A percentile compares a stretch with the other conserved stretches of the same genome.
These are phyloP conservation scores for Boletellus ananas DNA, from an alignment of 768 basidiomycete genomes.

Conservation along the genomic window DNA sequence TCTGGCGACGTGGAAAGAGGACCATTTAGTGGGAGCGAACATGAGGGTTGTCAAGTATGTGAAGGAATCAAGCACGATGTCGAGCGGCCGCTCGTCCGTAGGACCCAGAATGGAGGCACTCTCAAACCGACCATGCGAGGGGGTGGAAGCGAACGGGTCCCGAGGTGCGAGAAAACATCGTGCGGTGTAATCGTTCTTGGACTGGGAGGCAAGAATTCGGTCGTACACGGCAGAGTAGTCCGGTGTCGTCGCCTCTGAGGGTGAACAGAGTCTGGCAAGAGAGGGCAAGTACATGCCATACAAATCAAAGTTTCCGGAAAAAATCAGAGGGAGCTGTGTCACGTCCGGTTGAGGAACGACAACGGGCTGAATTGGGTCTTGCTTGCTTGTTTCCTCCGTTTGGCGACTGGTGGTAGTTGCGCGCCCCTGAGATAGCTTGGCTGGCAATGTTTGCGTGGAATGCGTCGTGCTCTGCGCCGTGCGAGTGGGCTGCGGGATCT, in stretches of 20 bases:
- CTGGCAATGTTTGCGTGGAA: constrained; percentile 3
- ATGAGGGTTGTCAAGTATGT: constrained; percentile 23
- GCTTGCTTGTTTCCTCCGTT: background rate
- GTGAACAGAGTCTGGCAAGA: constrained; percentile 32
- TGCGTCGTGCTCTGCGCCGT: constrained; percentile 4
- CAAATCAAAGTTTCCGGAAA: constrained; percentile 38
- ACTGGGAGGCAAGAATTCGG: constrained; percentile 35
- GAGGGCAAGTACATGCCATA: constrained; percentile 39
- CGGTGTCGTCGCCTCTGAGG: constrained; percentile 23
- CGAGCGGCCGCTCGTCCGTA: constrained; percentile 34
- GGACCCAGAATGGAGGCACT: constrained; percentile 31
- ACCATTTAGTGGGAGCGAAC: constrained; percentile 27
- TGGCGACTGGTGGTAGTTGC: background rate
- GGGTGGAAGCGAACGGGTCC: constrained; percentile 3
- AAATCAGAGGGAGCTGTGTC: constrained; percentile 7
- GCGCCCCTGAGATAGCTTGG: constrained; percentile 7
- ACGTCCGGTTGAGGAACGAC: constrained; percentile 4
- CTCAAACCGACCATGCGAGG: constrained; percentile 23
- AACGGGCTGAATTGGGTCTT: constrained; percentile 6
- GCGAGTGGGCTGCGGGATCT: constrained; percentile 8
- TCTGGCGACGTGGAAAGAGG: constrained; percentile 25
- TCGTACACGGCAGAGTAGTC: constrained; percentile 33
- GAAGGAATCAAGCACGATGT: constrained; percentile 26
- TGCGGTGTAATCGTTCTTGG: constrained; percentile 36
- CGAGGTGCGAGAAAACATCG: constrained; percentile 25